Evolutionary conservation across 495 filamentous ascomycete genomes (phyloP).

Genomic region (Penicillium alfredii): DNA sequence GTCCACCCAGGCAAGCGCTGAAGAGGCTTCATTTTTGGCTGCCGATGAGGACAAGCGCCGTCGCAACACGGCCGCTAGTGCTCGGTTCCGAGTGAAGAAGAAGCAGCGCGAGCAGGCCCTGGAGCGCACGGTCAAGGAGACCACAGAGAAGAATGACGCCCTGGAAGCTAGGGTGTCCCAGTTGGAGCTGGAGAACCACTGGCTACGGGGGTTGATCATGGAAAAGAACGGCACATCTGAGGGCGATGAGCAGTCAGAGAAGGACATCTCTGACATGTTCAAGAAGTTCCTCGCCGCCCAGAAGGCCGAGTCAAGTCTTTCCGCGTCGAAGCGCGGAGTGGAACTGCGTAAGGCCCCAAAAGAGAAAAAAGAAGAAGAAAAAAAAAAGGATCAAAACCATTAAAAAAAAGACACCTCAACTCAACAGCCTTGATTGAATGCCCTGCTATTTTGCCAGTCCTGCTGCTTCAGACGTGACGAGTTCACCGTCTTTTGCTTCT

Average conservation of each 20-base stretch:
- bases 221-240: conserved; percentile 70
- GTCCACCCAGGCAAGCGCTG: conserved; percentile 26
- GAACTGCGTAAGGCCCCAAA: conserved; percentile 20
- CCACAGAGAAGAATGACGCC: conserved; percentile 70
- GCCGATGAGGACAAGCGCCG: conserved; percentile 98
- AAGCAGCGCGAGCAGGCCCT: conserved; percentile 94
- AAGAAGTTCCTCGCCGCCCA: conserved; percentile 43
- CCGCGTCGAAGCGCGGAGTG: conserved; percentile 36
- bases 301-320: conserved; percentile 32
- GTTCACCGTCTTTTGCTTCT: conserved; percentile 8
- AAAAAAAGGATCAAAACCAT: conserved; percentile 3
- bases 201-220: conserved; percentile 87
- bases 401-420: conserved; percentile 11
- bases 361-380: conserved; percentile 8
- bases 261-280: conserved; percentile 45
- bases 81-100: conserved; percentile 98
- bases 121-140: conserved; percentile 84
- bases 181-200: conserved; percentile 92
- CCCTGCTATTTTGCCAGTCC: conserved; percentile 3
- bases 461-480: conserved; percentile 8
- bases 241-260: conserved; percentile 33
- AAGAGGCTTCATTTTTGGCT: conserved; percentile 56
- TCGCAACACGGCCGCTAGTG: conserved; percentile 90
- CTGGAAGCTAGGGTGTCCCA: conserved; percentile 78
- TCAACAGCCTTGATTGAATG: conserved; percentile 4